These are phyloP conservation scores for Yamadazyma songkhlaensis DNA, from an alignment of 1,139 yeast genomes.

Conservation along the genomic window DNA sequence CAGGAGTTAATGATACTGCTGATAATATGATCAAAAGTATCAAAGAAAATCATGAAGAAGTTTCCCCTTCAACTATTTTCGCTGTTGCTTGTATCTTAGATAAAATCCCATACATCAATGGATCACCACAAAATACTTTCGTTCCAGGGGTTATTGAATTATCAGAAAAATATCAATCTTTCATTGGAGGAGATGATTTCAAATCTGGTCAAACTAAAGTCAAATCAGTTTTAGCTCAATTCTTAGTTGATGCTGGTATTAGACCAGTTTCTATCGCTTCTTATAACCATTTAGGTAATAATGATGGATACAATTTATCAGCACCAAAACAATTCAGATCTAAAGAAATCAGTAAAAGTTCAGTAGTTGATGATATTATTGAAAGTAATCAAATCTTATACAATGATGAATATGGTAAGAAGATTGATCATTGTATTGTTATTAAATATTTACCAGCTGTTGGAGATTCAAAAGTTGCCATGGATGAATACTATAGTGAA, in stretches of 20 bases:
- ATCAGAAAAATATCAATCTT: conserved; percentile 73
- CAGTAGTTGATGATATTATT: conserved; percentile 93
- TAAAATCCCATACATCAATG: conserved; percentile 85
- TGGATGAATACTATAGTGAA: conserved; percentile 97
- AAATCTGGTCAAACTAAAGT: conserved; percentile 95
- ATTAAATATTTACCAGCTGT: conserved; percentile 93
- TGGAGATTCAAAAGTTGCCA: conserved; percentile 95
- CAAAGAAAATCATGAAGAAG: conserved; percentile 76
- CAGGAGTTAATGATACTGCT: conserved; percentile 85
- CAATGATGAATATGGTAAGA: conserved; percentile 74
- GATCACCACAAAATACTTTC: conserved; percentile 96
- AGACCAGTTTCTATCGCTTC: conserved; percentile 93
- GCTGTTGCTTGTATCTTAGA: conserved; percentile 93
- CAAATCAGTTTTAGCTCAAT: conserved; percentile 93
- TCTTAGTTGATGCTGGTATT: conserved; percentile 95
- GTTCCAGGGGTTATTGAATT: conserved; percentile 92
- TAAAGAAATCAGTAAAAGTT: conserved; percentile 89
- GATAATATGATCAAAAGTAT: conserved; percentile 74
- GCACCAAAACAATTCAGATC: conserved; percentile 94
- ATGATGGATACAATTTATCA: conserved; percentile 89
- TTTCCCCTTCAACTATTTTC: conserved; percentile 87
- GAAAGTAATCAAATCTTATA: conserved; percentile 84
- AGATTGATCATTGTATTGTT: conserved; percentile 91
- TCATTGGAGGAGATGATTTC: conserved; percentile 97
- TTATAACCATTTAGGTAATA: conserved; percentile 94